A percentile compares a stretch with the other conserved stretches of the same genome.
These are phyloP conservation scores for Trifolium subterraneum DNA, from an alignment of 306 rosid genomes.

Conservation along the genomic window DNA sequence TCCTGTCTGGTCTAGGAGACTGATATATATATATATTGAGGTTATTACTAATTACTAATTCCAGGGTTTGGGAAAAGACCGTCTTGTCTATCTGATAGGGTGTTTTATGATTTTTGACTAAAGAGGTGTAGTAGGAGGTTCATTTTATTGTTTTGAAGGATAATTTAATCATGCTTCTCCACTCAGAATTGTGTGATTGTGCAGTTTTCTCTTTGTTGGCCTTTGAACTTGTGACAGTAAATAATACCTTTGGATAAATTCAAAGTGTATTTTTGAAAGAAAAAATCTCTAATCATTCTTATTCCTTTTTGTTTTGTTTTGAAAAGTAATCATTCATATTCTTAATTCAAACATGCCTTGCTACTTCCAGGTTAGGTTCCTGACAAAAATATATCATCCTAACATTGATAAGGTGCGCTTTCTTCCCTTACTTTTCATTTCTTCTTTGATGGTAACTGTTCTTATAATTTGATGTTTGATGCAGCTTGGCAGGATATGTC, in stretches of 20 bases:
- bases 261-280: neutral
- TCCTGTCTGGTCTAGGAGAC: conserved; percentile 12
- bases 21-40: neutral
- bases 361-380: conserved; percentile 82
- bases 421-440: conserved; percentile 25
- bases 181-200: conserved; percentile 13
- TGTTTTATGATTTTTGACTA: conserved; percentile 1
- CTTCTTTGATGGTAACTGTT: neutral
- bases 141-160: neutral
- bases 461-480: conserved; percentile 30
- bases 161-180: neutral
- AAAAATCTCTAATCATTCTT: neutral
- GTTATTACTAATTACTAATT: conserved; percentile 16
- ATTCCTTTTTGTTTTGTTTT: too few species aligned
- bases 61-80: neutral
- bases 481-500: conserved; percentile 94
- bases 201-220: neutral
- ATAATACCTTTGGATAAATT: conserved; percentile 17
- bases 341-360: conserved; percentile 17
- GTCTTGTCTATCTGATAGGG: conserved; percentile 17
- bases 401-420: conserved; percentile 89
- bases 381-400: conserved; percentile 95
- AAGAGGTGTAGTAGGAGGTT: neutral
- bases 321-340: conserved; percentile 21
- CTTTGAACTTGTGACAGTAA: conserved; percentile 18